Conservation (phyloP, 2,329 filamentous ascomycete species). For the Aspergillus flavus region DNA sequence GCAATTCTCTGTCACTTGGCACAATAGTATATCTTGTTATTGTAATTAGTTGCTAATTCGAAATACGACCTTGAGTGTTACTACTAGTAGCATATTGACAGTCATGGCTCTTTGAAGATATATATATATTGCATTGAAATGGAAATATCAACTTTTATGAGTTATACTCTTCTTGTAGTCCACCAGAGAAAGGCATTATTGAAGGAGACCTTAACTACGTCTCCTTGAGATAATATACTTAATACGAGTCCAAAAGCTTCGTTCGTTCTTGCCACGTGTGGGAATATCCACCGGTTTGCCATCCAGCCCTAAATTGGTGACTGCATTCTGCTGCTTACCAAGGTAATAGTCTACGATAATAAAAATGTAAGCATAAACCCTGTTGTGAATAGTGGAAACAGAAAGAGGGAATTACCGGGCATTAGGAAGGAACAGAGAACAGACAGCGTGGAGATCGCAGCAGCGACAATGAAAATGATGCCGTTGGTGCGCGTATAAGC, state of each 20-base stretch:
- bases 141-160: background rate
- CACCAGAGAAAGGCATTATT: too few relatives aligned
- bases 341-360: background rate
- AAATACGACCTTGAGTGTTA: too few relatives aligned
- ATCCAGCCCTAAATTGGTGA: background rate
- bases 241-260: background rate
- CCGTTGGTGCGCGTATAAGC: background rate
- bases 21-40: too few relatives aligned
- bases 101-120: too few relatives aligned
- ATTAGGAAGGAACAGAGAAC: background rate
- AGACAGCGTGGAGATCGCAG: background rate
- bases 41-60: too few relatives aligned
- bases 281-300: background rate
- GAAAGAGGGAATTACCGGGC: background rate
- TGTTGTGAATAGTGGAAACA: too few relatives aligned
- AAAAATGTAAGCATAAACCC: background rate
- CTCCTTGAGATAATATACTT: background rate
- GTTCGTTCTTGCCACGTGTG: fast-evolving
- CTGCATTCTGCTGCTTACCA: background rate
- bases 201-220: background rate
- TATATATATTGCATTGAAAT: too few relatives aligned
- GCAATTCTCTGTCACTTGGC: fast-evolving
- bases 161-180: too few relatives aligned
- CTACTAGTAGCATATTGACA: too few relatives aligned
- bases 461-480: background rate